These are phyloP conservation scores for Neurospora sp. DNA, from an alignment of 495 filamentous ascomycete genomes.

Conservation along the genomic window DNA sequence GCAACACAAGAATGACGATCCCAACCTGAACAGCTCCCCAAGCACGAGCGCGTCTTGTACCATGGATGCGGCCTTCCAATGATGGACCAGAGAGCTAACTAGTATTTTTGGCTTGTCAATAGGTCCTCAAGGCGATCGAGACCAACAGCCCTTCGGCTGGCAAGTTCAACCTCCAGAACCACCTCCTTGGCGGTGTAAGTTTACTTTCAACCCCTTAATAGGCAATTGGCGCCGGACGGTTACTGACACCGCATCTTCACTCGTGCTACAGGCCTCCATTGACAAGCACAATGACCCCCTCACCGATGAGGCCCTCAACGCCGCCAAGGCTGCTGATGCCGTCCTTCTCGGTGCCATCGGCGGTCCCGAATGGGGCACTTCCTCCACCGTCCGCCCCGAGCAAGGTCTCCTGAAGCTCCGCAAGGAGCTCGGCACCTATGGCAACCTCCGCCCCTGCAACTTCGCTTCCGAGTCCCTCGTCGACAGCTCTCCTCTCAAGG, in stretches of 20 bases:
- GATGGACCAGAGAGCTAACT: conserved; percentile 4
- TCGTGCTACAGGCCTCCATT: conserved; percentile 64
- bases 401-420: conserved; percentile 89
- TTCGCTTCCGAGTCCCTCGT: conserved; percentile 88
- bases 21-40: background rate
- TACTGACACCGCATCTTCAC: background rate
- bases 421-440: conserved; percentile 90
- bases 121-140: conserved; percentile 72
- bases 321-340: conserved; percentile 84
- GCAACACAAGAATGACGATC: background rate
- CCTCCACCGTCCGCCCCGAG: conserved; percentile 79
- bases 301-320: conserved; percentile 73
- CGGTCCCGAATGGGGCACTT: conserved; percentile 90
- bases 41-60: background rate
- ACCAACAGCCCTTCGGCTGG: conserved; percentile 50
- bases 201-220: background rate
- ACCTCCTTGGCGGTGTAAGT: conserved; percentile 87
- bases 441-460: conserved; percentile 95
- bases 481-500: conserved; percentile 80
- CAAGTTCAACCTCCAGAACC: conserved; percentile 85
- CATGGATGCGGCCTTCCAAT: background rate
- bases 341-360: conserved; percentile 92
- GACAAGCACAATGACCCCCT: conserved; percentile 68
- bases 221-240: background rate
- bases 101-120: background rate